A percentile compares a stretch with the other conserved stretches of the same genome.
These are phyloP conservation scores for Aspergillus piperis DNA, from an alignment of 2,329 filamentous ascomycete genomes.

Conservation along the genomic window DNA sequence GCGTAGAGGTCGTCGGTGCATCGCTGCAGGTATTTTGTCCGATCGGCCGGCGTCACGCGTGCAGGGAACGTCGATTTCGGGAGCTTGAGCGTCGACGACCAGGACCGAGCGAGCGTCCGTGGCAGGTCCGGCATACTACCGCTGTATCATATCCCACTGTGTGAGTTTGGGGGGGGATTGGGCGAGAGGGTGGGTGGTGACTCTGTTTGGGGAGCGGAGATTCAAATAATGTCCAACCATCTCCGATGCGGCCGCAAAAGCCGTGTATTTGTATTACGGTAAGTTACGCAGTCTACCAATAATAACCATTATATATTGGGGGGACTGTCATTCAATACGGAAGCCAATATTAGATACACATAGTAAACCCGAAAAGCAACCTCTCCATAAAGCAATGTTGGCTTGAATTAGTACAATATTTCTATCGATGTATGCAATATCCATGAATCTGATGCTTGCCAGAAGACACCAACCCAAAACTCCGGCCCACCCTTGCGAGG, in stretches of 20 bases:
- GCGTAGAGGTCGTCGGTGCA: slow-evolving; percentile 86
- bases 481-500: not conserved
- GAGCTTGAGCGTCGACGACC: slow-evolving; percentile 73
- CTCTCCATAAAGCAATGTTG: not conserved
- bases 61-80: slow-evolving; percentile 71
- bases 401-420: not conserved
- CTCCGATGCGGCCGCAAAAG: not conserved
- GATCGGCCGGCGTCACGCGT: slow-evolving; percentile 48
- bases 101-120: slow-evolving; percentile 52
- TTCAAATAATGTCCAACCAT: slow-evolving; percentile 1
- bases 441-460: not conserved
- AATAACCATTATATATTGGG: not conserved
- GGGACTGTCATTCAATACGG: not conserved
- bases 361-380: not conserved
- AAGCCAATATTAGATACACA: not conserved
- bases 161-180: slow-evolving; percentile 7
- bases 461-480: not conserved
- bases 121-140: slow-evolving; percentile 43
- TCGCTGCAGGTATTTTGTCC: slow-evolving; percentile 64
- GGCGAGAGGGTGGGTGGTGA: not conserved
- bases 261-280: not conserved
- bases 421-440: not conserved
- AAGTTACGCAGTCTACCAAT: not conserved
- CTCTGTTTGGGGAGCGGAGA: not conserved
- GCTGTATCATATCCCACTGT: slow-evolving; percentile 29